These are phyloP conservation scores for Kokia cookei DNA, from an alignment of 441 rosid species.

Conservation along the genomic window DNA sequence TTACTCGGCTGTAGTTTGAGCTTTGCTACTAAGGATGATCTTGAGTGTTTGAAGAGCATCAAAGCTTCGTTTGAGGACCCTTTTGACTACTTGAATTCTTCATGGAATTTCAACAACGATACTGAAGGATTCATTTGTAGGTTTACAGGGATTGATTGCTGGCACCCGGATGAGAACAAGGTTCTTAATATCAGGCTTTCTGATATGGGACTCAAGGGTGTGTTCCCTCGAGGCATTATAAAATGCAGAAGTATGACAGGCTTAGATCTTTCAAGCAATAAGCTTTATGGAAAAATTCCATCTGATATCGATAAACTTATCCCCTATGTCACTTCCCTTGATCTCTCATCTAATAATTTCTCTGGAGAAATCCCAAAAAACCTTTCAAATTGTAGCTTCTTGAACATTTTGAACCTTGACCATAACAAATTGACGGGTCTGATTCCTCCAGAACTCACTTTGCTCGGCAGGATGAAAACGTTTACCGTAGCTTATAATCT, in stretches of 20 bases:
- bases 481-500: slow-evolving; percentile 48
- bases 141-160: slow-evolving; percentile 67
- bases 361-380: slow-evolving; percentile 39
- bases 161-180: slow-evolving; percentile 77
- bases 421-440: slow-evolving; percentile 46
- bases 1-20: slow-evolving; percentile 21
- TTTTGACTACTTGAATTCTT: slow-evolving; percentile 21
- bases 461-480: slow-evolving; percentile 36
- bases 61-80: slow-evolving; percentile 35
- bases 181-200: slow-evolving; percentile 58
- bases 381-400: slow-evolving; percentile 30
- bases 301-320: slow-evolving; percentile 11
- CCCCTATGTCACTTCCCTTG: slow-evolving; percentile 26
- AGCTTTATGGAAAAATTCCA: slow-evolving; percentile 51
- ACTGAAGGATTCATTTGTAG: slow-evolving; percentile 59
- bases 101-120: slow-evolving; percentile 52
- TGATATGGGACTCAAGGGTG: slow-evolving; percentile 58
- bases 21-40: slow-evolving; percentile 26
- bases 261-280: slow-evolving; percentile 55
- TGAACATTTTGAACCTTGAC: slow-evolving; percentile 51
- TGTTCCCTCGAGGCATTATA: slow-evolving; percentile 46
- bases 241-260: slow-evolving; percentile 43
- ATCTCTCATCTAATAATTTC: slow-evolving; percentile 52
- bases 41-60: slow-evolving; percentile 37
- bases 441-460: slow-evolving; percentile 40